Conservation (phyloP, 345 rosid species). For the Arabidopsis suecica region DNA sequence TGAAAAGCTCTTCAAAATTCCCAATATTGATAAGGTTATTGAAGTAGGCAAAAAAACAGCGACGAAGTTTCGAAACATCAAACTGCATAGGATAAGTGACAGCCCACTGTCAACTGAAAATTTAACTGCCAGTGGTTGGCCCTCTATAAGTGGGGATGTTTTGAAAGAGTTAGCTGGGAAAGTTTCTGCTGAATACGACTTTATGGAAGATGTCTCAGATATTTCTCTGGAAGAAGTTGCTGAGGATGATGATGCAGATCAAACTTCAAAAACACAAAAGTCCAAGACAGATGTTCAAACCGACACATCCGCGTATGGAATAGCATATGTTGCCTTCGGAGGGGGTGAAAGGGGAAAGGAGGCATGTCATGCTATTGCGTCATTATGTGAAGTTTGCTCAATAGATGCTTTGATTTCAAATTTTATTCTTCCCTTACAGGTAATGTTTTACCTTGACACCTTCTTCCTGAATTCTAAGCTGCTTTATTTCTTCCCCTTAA, state of each 20-base stretch:
- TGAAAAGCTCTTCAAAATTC: slow-evolving; percentile 62
- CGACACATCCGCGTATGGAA: slow-evolving; percentile 61
- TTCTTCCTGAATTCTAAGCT: not conserved
- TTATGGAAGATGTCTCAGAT: slow-evolving; percentile 48
- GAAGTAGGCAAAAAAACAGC: slow-evolving; percentile 88
- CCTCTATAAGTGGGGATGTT: slow-evolving; percentile 78
- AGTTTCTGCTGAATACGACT: slow-evolving; percentile 75
- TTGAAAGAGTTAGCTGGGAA: slow-evolving; percentile 80
- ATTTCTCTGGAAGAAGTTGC: slow-evolving; percentile 44
- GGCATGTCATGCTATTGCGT: slow-evolving; percentile 92
- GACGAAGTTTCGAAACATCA: slow-evolving; percentile 68
- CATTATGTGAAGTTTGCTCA: slow-evolving; percentile 91
- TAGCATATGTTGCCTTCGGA: slow-evolving; percentile 60
- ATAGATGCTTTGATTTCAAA: slow-evolving; percentile 92
- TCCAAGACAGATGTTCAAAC: slow-evolving; percentile 37
- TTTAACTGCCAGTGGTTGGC: slow-evolving; percentile 82
- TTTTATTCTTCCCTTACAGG: slow-evolving; percentile 97
- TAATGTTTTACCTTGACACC: slow-evolving; percentile 22
- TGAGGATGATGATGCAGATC: slow-evolving; percentile 36
- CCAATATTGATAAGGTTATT: slow-evolving; percentile 74
- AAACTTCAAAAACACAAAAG: slow-evolving; percentile 36
- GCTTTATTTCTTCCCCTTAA: not conserved
- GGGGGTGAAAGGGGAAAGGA: slow-evolving; percentile 68
- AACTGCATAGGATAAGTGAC: slow-evolving; percentile 57
- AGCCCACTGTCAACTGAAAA: slow-evolving; percentile 57